Percentiles rank a stretch among this genome's conserved stretches.
These are phyloP conservation scores for Malus sylvestris DNA, from an alignment of 306 rosid genomes.

Conservation along the genomic window DNA sequence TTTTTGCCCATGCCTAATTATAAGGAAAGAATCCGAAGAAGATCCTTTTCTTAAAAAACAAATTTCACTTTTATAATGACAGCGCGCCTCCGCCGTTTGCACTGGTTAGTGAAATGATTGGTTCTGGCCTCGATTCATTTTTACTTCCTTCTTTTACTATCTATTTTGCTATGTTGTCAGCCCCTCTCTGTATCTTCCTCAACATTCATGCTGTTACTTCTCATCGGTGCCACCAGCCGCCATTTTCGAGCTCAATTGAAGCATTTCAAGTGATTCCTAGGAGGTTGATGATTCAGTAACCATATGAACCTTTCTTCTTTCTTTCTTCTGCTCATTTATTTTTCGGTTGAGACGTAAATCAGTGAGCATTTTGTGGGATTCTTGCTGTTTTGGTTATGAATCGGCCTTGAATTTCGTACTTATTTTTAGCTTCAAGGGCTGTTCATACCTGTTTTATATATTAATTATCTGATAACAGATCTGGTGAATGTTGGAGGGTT, in stretches of 20 bases:
- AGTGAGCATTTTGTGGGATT: neutral
- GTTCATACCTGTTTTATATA: neutral
- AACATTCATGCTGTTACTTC: neutral
- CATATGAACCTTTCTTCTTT: neutral
- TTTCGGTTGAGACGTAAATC: neutral
- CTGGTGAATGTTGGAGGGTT: neutral
- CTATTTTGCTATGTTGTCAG: neutral
- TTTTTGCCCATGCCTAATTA: too few species aligned
- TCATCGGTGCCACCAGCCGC: neutral
- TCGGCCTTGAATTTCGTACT: neutral
- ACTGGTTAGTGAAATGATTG: too few species aligned
- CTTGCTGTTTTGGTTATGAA: neutral
- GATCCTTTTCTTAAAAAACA: too few species aligned
- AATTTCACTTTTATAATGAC: too few species aligned
- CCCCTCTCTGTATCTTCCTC: conserved; percentile 3
- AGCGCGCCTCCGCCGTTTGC: too few species aligned
- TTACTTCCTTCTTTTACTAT: neutral
- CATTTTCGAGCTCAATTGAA: neutral
- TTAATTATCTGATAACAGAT: neutral
- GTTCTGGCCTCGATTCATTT: too few species aligned
- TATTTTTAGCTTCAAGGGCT: neutral
- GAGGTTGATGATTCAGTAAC: neutral
- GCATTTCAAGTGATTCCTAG: neutral
- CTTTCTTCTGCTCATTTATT: neutral
- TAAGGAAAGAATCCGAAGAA: too few species aligned